Base-by-base conservation (phyloP, 2,329 filamentous ascomycete species). In the Phialophora macrospora region DNA sequence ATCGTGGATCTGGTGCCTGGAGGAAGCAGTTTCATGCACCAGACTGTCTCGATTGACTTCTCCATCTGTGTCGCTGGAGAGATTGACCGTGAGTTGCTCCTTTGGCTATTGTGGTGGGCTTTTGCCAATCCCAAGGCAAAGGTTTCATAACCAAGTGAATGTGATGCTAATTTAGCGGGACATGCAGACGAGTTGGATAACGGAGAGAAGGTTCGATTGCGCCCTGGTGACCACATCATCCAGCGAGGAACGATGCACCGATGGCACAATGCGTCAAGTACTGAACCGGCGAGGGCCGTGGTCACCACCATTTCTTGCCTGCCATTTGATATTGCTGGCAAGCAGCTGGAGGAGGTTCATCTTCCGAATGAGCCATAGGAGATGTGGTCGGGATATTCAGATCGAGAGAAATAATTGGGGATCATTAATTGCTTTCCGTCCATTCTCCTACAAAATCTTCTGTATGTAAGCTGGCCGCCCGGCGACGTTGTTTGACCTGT, bases 191-290 rank as follows among this genome's bases (percentile, higher is more conserved):
- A 54, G 26, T 56, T 71, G 48, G 69, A 71, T 51, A 54, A 61
- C n/a, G 69, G 69, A 34, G 61, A 71, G 57, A 66, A 22, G 28
- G 68, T 69, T 14, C 61, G 57, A 26, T 54, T 71, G 62, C 66
- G 57, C 51, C 67, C 67, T 57, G 69, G 69, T n/a, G 67, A 69
- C 38, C 69, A 71, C 46, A 71, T 71, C 28, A 65, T 71, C 30
- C 69, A 71, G 41, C 67, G 69, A 52, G 69, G 69, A 1, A 71
- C 69, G 9, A 71, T 68, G 59, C 69, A 71, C 55, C 56, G 63
- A 24, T 71, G 69, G 69, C 61, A 51, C 41, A 71, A 71, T 52
- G 68, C 61, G 22, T 71, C 69, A 11, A 61, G 55, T 28, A 70
- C 65, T 2, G 56, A 68, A 34, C 69, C 69, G 20, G 67, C 67